A percentile compares a stretch with the other conserved stretches of the same genome.
Evolutionary conservation across 306 rosid genomes (phyloP).

Genomic region (apple (Malus domestica)): DNA sequence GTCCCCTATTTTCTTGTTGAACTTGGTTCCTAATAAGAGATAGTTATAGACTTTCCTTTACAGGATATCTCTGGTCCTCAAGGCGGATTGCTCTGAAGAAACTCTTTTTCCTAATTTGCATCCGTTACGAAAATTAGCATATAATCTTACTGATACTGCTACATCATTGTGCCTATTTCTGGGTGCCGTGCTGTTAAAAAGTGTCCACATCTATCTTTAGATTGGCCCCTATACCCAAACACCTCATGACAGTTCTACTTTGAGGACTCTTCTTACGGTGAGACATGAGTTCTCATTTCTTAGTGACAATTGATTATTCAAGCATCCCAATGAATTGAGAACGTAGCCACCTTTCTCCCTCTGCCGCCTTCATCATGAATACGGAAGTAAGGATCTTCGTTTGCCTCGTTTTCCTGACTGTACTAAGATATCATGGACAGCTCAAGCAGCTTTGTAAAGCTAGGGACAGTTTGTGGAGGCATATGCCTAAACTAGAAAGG

Average conservation of each 20-base stretch:
- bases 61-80: background rate
- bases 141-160: background rate
- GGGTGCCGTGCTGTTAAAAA: background rate
- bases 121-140: background rate
- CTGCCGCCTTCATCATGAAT: background rate
- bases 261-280: background rate
- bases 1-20: background rate
- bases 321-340: background rate
- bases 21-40: background rate
- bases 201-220: background rate
- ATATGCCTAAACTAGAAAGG: background rate
- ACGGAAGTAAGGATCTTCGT: background rate
- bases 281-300: background rate
- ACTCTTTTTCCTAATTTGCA: background rate
- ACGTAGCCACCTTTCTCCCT: background rate
- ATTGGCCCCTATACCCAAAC: too few species aligned
- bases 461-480: background rate
- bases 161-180: background rate
- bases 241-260: background rate
- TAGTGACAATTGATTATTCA: background rate
- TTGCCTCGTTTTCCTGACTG: background rate
- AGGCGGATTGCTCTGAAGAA: background rate
- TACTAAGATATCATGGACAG: background rate
- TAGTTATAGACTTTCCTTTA: background rate
- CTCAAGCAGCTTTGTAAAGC: background rate